These are phyloP conservation scores for Sparassis latifolia DNA, from an alignment of 1,284 basidiomycete species.

Conservation along the genomic window DNA sequence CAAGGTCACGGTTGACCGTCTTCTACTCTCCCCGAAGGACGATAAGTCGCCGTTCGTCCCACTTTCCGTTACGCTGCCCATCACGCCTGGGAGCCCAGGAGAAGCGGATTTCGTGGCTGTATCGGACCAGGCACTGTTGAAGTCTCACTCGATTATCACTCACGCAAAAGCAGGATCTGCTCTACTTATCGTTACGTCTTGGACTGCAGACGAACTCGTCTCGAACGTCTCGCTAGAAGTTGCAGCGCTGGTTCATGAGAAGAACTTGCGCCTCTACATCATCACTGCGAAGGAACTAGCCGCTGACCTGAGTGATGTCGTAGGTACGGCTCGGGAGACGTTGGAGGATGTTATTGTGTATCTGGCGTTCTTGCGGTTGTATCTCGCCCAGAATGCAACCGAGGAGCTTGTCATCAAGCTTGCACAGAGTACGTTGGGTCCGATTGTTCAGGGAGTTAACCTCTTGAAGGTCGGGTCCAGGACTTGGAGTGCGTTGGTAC, in stretches of 20 bases:
- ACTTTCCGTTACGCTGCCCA: conserved; percentile 43
- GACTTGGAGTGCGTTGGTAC: conserved; percentile 54
- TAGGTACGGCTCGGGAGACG: conserved; percentile 31
- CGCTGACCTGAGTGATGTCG: conserved; percentile 15
- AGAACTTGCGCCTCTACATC: conserved; percentile 49
- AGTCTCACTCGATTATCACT: conserved; percentile 56
- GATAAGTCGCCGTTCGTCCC: conserved; percentile 32
- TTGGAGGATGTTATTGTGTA: conserved; percentile 50
- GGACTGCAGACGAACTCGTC: conserved; percentile 54
- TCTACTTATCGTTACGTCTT: conserved; percentile 56
- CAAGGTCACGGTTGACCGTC: conserved; percentile 53
- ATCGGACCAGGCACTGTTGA: conserved; percentile 61
- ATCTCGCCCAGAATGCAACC: conserved; percentile 56
- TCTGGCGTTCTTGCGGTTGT: conserved; percentile 65
- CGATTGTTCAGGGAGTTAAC: conserved; percentile 35
- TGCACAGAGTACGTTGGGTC: conserved; percentile 36
- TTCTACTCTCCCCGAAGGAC: conserved; percentile 48
- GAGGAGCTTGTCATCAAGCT: conserved; percentile 47
- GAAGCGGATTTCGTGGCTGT: conserved; percentile 63
- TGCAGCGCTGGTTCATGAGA: conserved; percentile 35
- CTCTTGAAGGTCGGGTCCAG: conserved; percentile 41
- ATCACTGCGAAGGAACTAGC: conserved; percentile 43
- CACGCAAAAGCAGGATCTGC: conserved; percentile 51
- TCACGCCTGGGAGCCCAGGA: conserved; percentile 39
- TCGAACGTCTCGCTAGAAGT: conserved; percentile 44